phyloP scores from a whole-genome alignment of 331 rosid species.

The Malus hybrid region DNA sequence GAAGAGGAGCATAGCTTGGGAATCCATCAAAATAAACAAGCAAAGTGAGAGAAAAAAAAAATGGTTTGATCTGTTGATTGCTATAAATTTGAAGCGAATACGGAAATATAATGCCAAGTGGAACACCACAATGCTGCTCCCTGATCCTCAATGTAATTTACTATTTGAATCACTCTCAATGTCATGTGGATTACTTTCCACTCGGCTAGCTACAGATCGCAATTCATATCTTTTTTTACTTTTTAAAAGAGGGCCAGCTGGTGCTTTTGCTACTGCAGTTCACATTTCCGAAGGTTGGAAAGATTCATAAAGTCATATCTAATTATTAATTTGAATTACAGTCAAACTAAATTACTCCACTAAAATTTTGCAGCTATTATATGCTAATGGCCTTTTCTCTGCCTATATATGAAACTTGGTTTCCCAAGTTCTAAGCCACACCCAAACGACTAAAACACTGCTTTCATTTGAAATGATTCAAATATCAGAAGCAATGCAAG shows the following conservation, averaged over 20 bases:
- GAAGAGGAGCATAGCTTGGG: background rate
- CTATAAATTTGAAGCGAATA: background rate
- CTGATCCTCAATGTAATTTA: background rate
- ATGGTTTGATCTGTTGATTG: background rate
- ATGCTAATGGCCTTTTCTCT: background rate
- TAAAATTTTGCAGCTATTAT: background rate
- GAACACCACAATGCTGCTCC: background rate
- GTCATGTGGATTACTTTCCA: background rate
- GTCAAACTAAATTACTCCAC: background rate
- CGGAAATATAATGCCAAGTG: slow-evolving; percentile 16
- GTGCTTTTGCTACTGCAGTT: too few species aligned
- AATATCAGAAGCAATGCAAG: background rate
- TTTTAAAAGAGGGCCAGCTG: too few species aligned
- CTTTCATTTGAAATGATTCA: background rate
- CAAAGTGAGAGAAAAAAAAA: background rate
- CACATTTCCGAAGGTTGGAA: too few species aligned
- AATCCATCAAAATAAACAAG: background rate
- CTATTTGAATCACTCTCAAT: background rate
- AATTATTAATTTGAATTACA: background rate
- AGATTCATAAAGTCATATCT: too few species aligned
- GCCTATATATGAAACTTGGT: background rate
- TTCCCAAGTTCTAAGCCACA: background rate
- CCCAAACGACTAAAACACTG: background rate
- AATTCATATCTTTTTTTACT: background rate
- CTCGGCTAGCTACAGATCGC: background rate